Percentiles rank a stretch among this genome's conserved stretches.
phyloP scores from a whole-genome alignment of 805 yeast genomes.

The Candida insectorum region DNA sequence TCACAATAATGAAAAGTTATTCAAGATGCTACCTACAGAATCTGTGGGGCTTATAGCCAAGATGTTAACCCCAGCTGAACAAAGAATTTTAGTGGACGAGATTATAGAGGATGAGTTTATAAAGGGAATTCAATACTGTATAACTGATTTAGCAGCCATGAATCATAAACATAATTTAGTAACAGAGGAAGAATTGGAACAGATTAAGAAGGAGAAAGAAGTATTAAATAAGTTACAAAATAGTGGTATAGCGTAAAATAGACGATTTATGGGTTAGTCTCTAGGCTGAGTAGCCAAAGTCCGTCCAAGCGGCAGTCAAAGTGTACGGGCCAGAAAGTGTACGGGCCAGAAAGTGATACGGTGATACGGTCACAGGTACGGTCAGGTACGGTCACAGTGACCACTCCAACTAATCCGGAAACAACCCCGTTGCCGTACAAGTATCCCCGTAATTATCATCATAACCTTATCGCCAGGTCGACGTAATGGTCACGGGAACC shows the following conservation, averaged over 20 bases:
- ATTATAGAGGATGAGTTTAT: constrained; percentile 60
- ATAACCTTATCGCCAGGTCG: too few species aligned
- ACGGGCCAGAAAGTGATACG: too few species aligned
- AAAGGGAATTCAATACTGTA: constrained; percentile 54
- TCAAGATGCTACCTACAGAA: constrained; percentile 66
- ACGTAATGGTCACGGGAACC: too few species aligned
- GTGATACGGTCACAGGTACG: too few species aligned
- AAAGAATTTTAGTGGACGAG: constrained; percentile 57
- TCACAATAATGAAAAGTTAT: constrained; percentile 44
- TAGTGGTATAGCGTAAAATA: constrained; percentile 11
- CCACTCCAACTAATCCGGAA: too few species aligned
- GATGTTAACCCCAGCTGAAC: constrained; percentile 61
- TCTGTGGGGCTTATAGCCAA: constrained; percentile 57
- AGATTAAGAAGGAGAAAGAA: constrained; percentile 31
- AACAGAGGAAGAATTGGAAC: constrained; percentile 58
- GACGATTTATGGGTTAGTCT: too few species aligned
- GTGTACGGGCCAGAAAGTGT: too few species aligned
- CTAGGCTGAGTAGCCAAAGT: too few species aligned
- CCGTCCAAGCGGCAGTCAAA: too few species aligned
- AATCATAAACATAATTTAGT: constrained; percentile 66
- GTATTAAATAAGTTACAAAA: constrained; percentile 16
- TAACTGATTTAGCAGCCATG: constrained; percentile 20
- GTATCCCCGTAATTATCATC: too few species aligned
- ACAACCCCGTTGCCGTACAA: too few species aligned
- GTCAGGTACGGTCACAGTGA: too few species aligned